Conservation (phyloP, 768 basidiomycete genomes). For the Rhizopogon rudus region DNA sequence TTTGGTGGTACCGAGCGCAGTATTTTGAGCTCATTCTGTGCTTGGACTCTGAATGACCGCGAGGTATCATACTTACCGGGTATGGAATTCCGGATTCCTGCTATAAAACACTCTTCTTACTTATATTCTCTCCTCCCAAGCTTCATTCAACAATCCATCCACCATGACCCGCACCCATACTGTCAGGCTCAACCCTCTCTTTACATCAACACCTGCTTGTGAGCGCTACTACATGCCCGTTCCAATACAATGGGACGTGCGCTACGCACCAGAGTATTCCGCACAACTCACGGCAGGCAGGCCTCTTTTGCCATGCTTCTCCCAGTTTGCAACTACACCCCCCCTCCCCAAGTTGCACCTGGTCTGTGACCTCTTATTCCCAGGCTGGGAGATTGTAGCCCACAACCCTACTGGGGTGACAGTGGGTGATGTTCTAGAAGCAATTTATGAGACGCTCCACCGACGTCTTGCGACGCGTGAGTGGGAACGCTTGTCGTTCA, state of each 20-base stretch:
- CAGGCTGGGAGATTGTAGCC: constrained; percentile 37
- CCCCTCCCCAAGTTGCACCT: constrained; percentile 33
- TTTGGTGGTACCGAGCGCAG: constrained; percentile 5
- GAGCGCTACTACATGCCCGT: constrained; percentile 7
- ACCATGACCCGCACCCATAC: constrained; percentile 11
- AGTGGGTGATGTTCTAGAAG: constrained; percentile 43
- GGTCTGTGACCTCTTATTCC: constrained; percentile 42
- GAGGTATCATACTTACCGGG: background rate
- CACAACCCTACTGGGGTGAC: constrained; percentile 44
- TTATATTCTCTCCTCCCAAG: background rate
- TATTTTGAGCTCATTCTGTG: background rate
- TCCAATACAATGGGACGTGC: constrained; percentile 46
- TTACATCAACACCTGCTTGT: constrained; percentile 10
- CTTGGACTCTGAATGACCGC: background rate
- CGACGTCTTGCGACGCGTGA: constrained; percentile 35
- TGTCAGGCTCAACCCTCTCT: constrained; percentile 13
- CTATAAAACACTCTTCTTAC: constrained; percentile 11
- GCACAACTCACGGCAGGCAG: constrained; percentile 11
- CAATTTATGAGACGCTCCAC: constrained; percentile 37
- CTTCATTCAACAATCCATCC: constrained; percentile 2
- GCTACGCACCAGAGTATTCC: constrained; percentile 31
- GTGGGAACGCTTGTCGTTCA: constrained; percentile 37
- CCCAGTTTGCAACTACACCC: constrained; percentile 40
- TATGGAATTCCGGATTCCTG: background rate
- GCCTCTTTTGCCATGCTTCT: constrained; percentile 21